Evolutionary conservation across 1,284 basidiomycete species (phyloP), one percentile per base, ranked within the genome.

Genomic region (Schizophyllum commune): DNA sequence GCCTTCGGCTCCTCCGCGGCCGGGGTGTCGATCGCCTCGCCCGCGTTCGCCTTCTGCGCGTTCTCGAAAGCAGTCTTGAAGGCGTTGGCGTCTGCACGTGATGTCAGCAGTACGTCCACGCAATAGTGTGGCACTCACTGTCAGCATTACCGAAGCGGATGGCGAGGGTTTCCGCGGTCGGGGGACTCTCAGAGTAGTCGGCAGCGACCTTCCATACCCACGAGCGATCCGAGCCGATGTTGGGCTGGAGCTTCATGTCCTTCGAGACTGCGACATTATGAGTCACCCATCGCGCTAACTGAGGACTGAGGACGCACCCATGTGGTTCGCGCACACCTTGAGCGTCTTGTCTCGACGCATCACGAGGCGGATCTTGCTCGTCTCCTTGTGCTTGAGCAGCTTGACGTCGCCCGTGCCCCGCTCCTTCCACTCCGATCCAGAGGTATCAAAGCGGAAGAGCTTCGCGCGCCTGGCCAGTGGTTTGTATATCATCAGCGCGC

Each of bases 341-440:
- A 96, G 84, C 56, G 97, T 99, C 89, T 98, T 98, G 84, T 99
- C 97, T 76, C 97, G 92, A 78, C 97, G 85, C 97, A 99, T 99
- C 73, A 99, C 94, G 65, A 99, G 85, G 64, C 97, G 86, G 69
- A 97, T 84, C 79, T 98, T 98, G 80, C 89, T 87, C 54, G 89
- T 91, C 72, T 86, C 84, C 77, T 91, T 95, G 82, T 97, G 92
- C 71, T 88, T 80, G 66, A 97, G 84, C 63, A 97, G 80, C 71
- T 92, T 89, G 67, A 94, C 92, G 72, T 96, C 94, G 56, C 94
- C 95, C 21, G 94, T 97, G 55, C 93, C 94, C 55, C 94, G 79
- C 78, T 98, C 96, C 77, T 99, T 99, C 97, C 97, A 99, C 77
- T 99, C 96, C 64, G 85, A 82, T 62, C 86, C 80, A 54, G 75